Percentiles rank a stretch among this genome's conserved stretches.
Conservation (phyloP, 306 rosid genomes). For the Prunus dulcis region DNA sequence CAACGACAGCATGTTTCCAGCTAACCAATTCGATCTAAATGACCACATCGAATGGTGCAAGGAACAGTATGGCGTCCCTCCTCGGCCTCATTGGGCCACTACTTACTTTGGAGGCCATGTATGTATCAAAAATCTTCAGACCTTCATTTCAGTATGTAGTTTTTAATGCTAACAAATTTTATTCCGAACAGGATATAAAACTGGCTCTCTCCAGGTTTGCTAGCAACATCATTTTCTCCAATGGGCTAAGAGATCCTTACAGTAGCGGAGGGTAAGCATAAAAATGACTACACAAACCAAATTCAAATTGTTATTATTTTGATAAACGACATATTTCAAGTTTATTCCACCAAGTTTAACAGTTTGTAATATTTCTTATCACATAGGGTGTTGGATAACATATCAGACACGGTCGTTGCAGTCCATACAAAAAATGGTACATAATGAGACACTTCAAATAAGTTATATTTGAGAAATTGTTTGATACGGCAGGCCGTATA, state of each 20-base stretch:
- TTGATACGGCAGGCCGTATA: no score
- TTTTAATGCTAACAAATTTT: background rate
- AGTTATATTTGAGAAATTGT: no score
- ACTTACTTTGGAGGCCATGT: conserved; percentile 70
- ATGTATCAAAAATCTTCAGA: conserved; percentile 6
- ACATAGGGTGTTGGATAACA: conserved; percentile 57
- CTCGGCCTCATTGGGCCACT: conserved; percentile 66
- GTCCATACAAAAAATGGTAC: conserved; percentile 50
- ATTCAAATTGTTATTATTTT: background rate
- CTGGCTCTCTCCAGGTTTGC: conserved; percentile 48
- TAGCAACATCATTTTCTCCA: conserved; percentile 82
- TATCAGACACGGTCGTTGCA: conserved; percentile 51
- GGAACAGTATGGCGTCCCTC: conserved; percentile 45
- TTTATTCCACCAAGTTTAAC: background rate
- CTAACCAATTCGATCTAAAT: conserved; percentile 32
- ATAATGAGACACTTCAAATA: background rate
- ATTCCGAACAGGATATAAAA: conserved; percentile 47
- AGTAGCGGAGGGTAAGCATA: conserved; percentile 62
- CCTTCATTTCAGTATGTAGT: background rate
- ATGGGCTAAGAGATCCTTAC: conserved; percentile 70
- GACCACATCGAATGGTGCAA: conserved; percentile 31
- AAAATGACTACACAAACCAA: background rate
- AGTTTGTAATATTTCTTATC: background rate
- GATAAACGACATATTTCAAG: background rate
- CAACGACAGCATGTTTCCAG: conserved; percentile 49